Evolutionary conservation across 1,284 basidiomycete genomes (phyloP).

Genomic region (Tilletiopsis washingtonensis): DNA sequence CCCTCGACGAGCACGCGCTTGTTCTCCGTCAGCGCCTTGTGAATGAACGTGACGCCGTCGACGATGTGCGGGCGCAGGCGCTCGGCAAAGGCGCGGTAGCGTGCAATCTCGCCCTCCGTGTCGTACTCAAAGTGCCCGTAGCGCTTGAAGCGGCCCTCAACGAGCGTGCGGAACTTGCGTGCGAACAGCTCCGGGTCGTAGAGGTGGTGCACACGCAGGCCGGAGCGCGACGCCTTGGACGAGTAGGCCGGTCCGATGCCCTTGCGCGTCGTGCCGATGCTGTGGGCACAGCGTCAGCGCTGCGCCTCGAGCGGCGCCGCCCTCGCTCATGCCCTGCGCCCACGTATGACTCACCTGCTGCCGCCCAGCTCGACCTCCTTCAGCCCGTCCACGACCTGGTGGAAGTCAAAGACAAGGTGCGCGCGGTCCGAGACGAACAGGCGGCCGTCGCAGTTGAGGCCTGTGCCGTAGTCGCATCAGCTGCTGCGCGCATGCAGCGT

Average conservation of each 20-base stretch:
- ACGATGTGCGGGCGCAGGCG: conserved; percentile 80
- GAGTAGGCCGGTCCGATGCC: conserved; percentile 98
- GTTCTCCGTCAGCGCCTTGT: conserved; percentile 62
- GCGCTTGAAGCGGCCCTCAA: conserved; percentile 94
- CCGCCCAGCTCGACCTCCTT: conserved; percentile 96
- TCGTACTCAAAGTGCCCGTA: conserved; percentile 98
- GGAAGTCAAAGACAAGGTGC: conserved; percentile 95
- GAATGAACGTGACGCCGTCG: conserved; percentile 77
- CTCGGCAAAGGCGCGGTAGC: conserved; percentile 80
- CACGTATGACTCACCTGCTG: conserved; percentile 49
- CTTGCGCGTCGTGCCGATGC: conserved; percentile 95
- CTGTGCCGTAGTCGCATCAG: not conserved
- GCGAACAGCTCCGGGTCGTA: conserved; percentile 83
- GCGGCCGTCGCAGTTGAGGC: conserved; percentile 71
- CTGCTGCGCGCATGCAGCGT: not conserved
- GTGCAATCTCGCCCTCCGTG: conserved; percentile 87
- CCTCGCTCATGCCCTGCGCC: too few relatives aligned
- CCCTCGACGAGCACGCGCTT: conserved; percentile 89
- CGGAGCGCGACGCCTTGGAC: conserved; percentile 90
- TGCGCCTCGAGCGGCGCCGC: too few relatives aligned
- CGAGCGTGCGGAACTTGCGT: conserved; percentile 84
- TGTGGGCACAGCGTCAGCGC: conserved; percentile 37
- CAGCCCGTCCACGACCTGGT: conserved; percentile 96
- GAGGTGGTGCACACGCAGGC: conserved; percentile 89
- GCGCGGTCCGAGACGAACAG: conserved; percentile 92